Evolutionary conservation across 495 filamentous ascomycete species (phyloP), one percentile per base, ranked within the genome.

Genomic region (Lophiostoma macrostomum): DNA sequence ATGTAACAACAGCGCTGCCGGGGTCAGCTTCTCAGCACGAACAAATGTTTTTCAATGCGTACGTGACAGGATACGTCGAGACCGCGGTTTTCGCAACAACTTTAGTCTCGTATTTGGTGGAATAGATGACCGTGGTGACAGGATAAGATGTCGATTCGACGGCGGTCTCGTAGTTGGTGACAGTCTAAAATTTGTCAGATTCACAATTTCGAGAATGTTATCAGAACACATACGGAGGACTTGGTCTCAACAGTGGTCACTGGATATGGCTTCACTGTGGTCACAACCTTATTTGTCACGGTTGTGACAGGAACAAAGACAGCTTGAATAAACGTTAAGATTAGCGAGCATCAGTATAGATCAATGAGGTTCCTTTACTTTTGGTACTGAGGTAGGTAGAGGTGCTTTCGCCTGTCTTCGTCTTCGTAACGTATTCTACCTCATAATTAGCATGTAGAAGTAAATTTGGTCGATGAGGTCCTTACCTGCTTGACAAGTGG

Each of bases 11-110:
- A 23, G 31, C 2, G 22, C 58, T 61, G 37, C 4, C 3, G 41
- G 24, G 39, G 28, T 54, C 14, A 60, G 27, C 20, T 24, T 13
- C 8, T 29, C 14, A 11, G 1, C 8, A 19, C n/a, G 23, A 2
- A 23, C 12, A 16, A 23, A 18, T 5, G 19, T 2, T 5, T 34
- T 12, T 25, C 19, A 30, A 22, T 18, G 13, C 1, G 6, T 31
- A 61, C 58, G 52, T 61, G 41, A 50, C 54, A 28, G 57, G 43
- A 40, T 27, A 32, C n/a, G 48, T 49, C 14, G 34, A 25, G 35
- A 10, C n/a, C 5, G 6, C 32, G 13, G 41, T 43, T 43, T 53
- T 50, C 1, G 56, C 36, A 2, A 25, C 30, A 7, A 40, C 36
- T 11, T 32, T 36, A 2, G 31, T 35, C 16, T 48, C 34, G 32